These are phyloP conservation scores for Apiospora saccharicola DNA, from an alignment of 2,329 filamentous ascomycete species.

Conservation along the genomic window DNA sequence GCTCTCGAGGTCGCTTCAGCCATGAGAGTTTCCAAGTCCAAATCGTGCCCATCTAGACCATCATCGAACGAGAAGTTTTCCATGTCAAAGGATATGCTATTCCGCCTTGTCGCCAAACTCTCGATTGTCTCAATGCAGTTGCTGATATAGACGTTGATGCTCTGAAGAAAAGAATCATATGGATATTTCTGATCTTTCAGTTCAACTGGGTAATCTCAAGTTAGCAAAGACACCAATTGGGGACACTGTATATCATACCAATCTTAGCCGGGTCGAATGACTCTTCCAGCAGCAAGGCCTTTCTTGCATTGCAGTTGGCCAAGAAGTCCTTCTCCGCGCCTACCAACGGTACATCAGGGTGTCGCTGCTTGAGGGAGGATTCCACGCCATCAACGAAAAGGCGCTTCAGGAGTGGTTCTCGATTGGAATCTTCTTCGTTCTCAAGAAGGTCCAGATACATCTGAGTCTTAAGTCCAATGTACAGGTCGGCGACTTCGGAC, in stretches of 20 bases:
- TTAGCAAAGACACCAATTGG: neutral
- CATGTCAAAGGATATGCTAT: conserved; percentile 26
- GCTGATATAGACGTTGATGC: conserved; percentile 42
- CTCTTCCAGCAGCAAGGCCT: conserved; percentile 40
- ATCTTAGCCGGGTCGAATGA: conserved; percentile 29
- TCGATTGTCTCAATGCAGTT: conserved; percentile 42
- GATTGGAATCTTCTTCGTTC: conserved; percentile 36
- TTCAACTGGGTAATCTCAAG: conserved; percentile 28
- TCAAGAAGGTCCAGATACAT: conserved; percentile 43
- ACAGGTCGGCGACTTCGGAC: conserved; percentile 42
- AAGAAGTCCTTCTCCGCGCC: conserved; percentile 39
- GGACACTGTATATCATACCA: neutral
- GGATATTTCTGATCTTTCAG: conserved; percentile 39
- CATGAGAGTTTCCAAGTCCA: conserved; percentile 42
- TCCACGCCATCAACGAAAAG: conserved; percentile 40
- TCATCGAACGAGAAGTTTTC: conserved; percentile 37
- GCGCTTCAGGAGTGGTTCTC: conserved; percentile 39
- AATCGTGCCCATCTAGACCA: conserved; percentile 31
- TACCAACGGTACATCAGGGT: conserved; percentile 37
- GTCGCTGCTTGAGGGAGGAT: conserved; percentile 37
- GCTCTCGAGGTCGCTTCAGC: conserved; percentile 42
- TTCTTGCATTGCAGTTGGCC: conserved; percentile 37
- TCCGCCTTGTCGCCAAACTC: conserved; percentile 33
- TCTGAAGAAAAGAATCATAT: conserved; percentile 44
- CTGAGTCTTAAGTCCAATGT: conserved; percentile 43